Evolutionary conservation across 257 asterid genomes (phyloP).

Genomic region (Marsdenia floribunda): DNA sequence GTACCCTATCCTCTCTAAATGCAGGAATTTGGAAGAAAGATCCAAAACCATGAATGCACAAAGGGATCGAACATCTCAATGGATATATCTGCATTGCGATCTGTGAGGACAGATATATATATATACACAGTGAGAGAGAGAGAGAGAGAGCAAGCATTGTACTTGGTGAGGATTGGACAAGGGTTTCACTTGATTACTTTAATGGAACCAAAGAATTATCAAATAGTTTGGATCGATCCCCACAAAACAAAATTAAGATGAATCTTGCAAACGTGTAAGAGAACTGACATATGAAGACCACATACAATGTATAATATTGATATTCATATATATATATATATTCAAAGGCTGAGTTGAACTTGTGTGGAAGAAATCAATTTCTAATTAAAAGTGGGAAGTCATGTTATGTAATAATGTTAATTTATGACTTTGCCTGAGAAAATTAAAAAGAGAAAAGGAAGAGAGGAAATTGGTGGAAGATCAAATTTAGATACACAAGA

Average conservation of each 20-base stretch:
- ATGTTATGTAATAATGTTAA: background rate
- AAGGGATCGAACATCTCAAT: background rate
- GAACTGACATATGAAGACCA: background rate
- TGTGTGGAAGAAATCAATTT: too few species aligned
- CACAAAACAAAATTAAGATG: background rate
- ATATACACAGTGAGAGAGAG: too few species aligned
- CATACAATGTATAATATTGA: background rate
- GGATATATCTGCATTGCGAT: background rate
- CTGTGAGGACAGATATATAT: background rate
- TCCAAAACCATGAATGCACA: background rate
- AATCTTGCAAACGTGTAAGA: background rate
- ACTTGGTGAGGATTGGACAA: background rate
- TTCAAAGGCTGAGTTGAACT: too few species aligned
- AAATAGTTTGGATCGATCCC: background rate
- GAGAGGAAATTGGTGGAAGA: background rate
- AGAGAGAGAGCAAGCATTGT: background rate
- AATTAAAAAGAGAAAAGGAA: background rate
- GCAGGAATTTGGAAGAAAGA: background rate
- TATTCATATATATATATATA: too few species aligned
- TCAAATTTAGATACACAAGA: background rate
- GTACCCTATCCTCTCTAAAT: background rate
- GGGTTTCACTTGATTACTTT: background rate
- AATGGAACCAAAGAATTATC: background rate
- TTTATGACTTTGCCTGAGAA: background rate
- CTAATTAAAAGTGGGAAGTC: background rate